Evolutionary conservation across 192 early-diverging fungal species (phyloP).

Genomic region (Backusella mclennaniae): DNA sequence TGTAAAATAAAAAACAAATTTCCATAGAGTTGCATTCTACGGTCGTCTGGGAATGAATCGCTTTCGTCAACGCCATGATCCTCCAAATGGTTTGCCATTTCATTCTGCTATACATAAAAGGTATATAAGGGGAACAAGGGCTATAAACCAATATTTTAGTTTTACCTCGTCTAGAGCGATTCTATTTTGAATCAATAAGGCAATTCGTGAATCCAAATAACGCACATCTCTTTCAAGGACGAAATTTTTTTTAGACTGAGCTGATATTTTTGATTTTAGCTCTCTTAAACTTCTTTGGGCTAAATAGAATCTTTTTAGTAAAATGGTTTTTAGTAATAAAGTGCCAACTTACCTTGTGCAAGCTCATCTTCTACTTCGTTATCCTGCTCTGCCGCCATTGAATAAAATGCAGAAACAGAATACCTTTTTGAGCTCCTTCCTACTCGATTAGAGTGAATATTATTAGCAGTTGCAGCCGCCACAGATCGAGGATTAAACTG

Average conservation of each 20-base stretch:
- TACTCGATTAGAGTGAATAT: constrained; percentile 25
- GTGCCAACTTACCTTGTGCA: constrained; percentile 60
- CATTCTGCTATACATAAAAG: constrained; percentile 57
- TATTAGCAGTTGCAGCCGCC: constrained; percentile 37
- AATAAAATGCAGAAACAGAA: constrained; percentile 75
- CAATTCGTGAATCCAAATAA: constrained; percentile 90
- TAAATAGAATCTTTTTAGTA: constrained; percentile 12
- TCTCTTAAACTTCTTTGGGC: constrained; percentile 87
- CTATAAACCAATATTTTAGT: neutral
- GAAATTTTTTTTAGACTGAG: constrained; percentile 97
- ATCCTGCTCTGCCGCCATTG: constrained; percentile 91
- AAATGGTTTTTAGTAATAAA: too few relatives aligned
- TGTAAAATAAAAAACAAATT: constrained; percentile 95
- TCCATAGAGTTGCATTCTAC: constrained; percentile 84
- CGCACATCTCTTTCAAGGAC: constrained; percentile 92
- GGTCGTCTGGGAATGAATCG: constrained; percentile 69
- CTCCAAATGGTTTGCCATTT: constrained; percentile 74
- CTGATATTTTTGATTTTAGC: constrained; percentile 88
- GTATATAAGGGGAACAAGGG: neutral
- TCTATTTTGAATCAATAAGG: constrained; percentile 89
- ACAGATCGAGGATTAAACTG: constrained; percentile 36
- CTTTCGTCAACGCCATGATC: constrained; percentile 46
- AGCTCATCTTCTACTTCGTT: constrained; percentile 95
- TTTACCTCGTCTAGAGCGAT: constrained; percentile 89
- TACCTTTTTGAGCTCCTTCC: constrained; percentile 59